Evolutionary conservation across 2,329 filamentous ascomycete species (phyloP), one percentile per base, ranked within the genome.

Genomic region (Neopestalotiopsis sp.): DNA sequence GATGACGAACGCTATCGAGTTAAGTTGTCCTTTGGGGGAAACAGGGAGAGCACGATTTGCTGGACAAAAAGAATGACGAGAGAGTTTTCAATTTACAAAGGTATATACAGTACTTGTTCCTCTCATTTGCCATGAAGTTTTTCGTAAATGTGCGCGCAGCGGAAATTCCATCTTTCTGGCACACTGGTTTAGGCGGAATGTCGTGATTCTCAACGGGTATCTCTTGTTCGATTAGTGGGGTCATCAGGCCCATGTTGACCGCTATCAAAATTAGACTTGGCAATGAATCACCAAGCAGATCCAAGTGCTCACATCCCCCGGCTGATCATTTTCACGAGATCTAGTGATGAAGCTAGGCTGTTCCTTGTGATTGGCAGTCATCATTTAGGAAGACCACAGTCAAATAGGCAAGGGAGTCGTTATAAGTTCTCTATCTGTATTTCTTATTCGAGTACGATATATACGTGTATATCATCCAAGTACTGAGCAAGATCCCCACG

Each of bases 1-100:
- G 63, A 66, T 66, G 42, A 66, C 28, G 63, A 56, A 45, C 24
- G 20, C 14, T n/a, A 53, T 53, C n/a, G 5, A n/a, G 17, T 24
- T 17, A 17, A 20, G 7, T 9, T 9, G 45, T 9, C 45, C 45
- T 53, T 53, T 38, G 34, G 34, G 34, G 34, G 34, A 10, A 38
- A 38, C 24, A 38, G 10, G 34, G 10, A 38, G 34, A 38, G 34
- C 6, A 38, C 34, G 10, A 10, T 28, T 28, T 38, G 34, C 34
- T 38, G 34, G 34, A 38, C 34, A 38, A 38, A 2, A 38, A 7
- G 34, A 10, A 10, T 6, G 34, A 7, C 10, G 34, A 38, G 34
- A 7, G 6, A 7, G 6, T 38, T 38, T 38, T 38, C 10, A 7
- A 7, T 38, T 38, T 38, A 7, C 10, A 7, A 7, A 7, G 34